Evolutionary conservation across 1,284 basidiomycete species (phyloP), one percentile per base, ranked within the genome.

Genomic region (Cryptococcus maquisensis): DNA sequence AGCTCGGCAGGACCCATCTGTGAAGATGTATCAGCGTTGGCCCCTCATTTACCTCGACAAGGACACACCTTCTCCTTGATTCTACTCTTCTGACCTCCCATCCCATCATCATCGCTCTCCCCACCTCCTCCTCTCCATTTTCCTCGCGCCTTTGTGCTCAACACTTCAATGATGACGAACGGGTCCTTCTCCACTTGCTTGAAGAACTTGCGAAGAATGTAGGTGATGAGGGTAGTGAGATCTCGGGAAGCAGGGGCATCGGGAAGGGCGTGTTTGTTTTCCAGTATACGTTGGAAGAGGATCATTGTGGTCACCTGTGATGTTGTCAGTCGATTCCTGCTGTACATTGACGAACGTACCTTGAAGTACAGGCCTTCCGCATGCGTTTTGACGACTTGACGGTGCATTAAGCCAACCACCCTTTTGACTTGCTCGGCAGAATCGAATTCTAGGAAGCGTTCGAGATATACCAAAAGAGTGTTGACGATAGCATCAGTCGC

Each of bases 331-430:
- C 7, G 18, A 32, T 32, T 12, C 6, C 10, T 21, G 18, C 9
- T 28, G n/a, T 9, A 37, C 18, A 9, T 16, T 21, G 32, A 21
- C 9, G 18, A 32, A 71, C 81, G 57, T 55, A 90, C 91, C 74
- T 92, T 90, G 82, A 92, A 97, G 77, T 90, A 96, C 13, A 97
- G 77, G 0, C 86, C 90, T 71, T 96, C 92, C 0, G 90, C 90
- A 69, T 94, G 90, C 9, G 86, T 85, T 65, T 84, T 86, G 59
- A 97, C 84, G 35, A 86, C 91, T 65, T 94, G 90, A 16, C 94
- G 83, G 73, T 96, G 89, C 66, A 97, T 81, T 57, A 97, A 77
- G 57, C 82, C 83, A 20, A 95, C 90, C 35, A 90, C 85, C 37
- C 91, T 83, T 71, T 87, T 88, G 83, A 97, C 86, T 67, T 86